A percentile compares a stretch with the other conserved stretches of the same genome.
These are phyloP conservation scores for Penicillium nucicola DNA, from an alignment of 495 filamentous ascomycete genomes.

Conservation along the genomic window DNA sequence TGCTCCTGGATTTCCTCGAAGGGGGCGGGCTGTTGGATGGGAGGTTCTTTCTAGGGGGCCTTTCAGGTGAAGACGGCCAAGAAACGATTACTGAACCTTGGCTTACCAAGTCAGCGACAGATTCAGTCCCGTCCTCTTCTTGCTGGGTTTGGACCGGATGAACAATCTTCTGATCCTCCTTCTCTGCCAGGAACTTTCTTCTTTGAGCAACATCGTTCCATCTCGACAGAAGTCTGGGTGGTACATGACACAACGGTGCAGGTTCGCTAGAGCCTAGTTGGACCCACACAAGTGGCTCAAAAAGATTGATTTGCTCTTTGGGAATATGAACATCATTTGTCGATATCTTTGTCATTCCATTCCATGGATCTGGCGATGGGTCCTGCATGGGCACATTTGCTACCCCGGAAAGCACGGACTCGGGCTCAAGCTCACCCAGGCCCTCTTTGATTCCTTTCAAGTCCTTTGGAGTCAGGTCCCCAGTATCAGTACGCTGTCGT, in stretches of 20 bases:
- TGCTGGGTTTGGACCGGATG: slow-evolving; percentile 1
- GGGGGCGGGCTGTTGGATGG: no score
- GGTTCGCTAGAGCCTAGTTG: slow-evolving; percentile 28
- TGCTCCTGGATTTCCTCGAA: no score
- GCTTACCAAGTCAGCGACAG: no score
- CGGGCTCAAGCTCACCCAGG: neutral
- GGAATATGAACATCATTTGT: slow-evolving; percentile 52
- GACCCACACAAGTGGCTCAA: slow-evolving; percentile 49
- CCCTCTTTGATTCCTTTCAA: neutral
- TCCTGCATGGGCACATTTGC: neutral
- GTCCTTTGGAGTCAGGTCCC: neutral
- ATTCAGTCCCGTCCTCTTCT: slow-evolving; percentile 7
- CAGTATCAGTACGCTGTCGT: slow-evolving; percentile 11
- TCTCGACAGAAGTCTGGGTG: slow-evolving; percentile 26
- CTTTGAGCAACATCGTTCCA: slow-evolving; percentile 40
- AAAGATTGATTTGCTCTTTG: slow-evolving; percentile 55
- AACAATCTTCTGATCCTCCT: neutral
- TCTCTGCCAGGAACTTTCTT: slow-evolving; percentile 5
- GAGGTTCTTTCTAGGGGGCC: no score
- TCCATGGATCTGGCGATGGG: slow-evolving; percentile 25
- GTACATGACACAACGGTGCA: slow-evolving; percentile 32
- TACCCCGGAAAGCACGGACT: neutral
- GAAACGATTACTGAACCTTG: no score
- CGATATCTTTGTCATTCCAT: slow-evolving; percentile 38
- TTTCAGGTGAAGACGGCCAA: neutral